Base-by-base conservation (phyloP, 2,329 filamentous ascomycete species). In the Diaporthe capsici region DNA sequence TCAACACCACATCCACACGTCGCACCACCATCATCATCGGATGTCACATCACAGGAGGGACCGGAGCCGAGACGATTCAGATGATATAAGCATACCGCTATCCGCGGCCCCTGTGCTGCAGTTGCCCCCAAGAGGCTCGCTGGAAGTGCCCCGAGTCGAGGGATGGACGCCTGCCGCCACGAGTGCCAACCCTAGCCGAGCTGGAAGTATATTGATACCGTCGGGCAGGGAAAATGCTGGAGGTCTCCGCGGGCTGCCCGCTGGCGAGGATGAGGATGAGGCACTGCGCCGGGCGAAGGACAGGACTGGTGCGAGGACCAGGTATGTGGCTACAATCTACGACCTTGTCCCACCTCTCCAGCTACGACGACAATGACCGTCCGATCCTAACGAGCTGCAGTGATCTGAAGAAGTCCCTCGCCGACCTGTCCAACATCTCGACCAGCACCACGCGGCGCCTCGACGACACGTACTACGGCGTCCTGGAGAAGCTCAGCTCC, bases 391-490 rank as follows among this genome's bases (percentile, higher is more conserved):
- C 47, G 34, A 58, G 39, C 13, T 65, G 13, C 78, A 91, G 90
- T 75, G 87, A 87, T 65, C 80, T 92, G 28, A 87, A 86, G 77
- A 87, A 87, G 73, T 88, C 89, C 5, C 84, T 92, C 0, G 81
- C 82, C 34, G 86, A 89, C 67, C 86, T 95, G 15, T 88, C 88
- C 79, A 85, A 88, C 44, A 88, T 92, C 81, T 93, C 93, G 31
- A 88, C 91, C 73, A 84, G 87, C 31, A 91, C 92, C 34, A 94
- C 92, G 22, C 88, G 89, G 76, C 89, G 89, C 47, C 89, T 96
- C 57, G 94, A 96, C 82, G 90, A 93, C 75, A 92, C 92, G 4
- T 96, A 95, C 84, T 94, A 94, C 78, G 90, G 91, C 0, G 89
- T 95, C 13, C 86, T 95, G 42, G 92, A 94, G 81, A 94, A 93